These are phyloP conservation scores for Macrocystidia cucumis DNA, from an alignment of 1,284 basidiomycete species.

Conservation along the genomic window DNA sequence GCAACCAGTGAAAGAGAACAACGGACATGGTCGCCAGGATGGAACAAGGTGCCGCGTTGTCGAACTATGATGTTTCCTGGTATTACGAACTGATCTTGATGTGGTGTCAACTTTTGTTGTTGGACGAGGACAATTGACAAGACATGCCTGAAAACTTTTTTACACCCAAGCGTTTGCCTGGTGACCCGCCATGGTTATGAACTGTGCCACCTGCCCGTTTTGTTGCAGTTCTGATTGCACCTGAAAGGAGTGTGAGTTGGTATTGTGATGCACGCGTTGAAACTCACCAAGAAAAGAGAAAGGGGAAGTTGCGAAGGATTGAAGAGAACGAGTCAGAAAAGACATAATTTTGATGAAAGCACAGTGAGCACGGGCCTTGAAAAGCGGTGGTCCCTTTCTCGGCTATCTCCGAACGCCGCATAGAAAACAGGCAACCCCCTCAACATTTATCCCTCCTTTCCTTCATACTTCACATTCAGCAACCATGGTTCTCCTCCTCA, in stretches of 20 bases:
- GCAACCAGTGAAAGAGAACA: constrained; percentile 6
- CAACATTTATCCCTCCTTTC: constrained; percentile 9
- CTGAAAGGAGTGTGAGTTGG: constrained; percentile 20
- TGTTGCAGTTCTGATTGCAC: constrained; percentile 84
- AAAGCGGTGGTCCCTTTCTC: constrained; percentile 11
- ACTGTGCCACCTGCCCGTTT: constrained; percentile 92
- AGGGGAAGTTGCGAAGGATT: constrained; percentile 28
- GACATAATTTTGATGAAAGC: constrained; percentile 26
- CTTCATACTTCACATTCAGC: constrained; percentile 10
- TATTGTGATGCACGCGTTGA: constrained; percentile 8
- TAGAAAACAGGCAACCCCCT: constrained; percentile 15
- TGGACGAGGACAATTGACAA: constrained; percentile 9
- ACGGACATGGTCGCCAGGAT: constrained; percentile 85
- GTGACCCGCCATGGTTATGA: constrained; percentile 85
- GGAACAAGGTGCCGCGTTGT: constrained; percentile 85
- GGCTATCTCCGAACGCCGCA: constrained; percentile 25
- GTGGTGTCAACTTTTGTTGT: constrained; percentile 4
- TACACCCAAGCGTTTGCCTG: constrained; percentile 85
- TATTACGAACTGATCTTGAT: constrained; percentile 73
- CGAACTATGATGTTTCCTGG: constrained; percentile 93
- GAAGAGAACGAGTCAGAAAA: constrained; percentile 33
- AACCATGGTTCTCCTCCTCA: constrained; percentile 74
- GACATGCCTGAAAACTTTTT: constrained; percentile 87
- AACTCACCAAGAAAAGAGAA: constrained; percentile 43
- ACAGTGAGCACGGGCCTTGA: constrained; percentile 5